phyloP scores from a whole-genome alignment of 306 rosid genomes.

The Castanea sativa region DNA sequence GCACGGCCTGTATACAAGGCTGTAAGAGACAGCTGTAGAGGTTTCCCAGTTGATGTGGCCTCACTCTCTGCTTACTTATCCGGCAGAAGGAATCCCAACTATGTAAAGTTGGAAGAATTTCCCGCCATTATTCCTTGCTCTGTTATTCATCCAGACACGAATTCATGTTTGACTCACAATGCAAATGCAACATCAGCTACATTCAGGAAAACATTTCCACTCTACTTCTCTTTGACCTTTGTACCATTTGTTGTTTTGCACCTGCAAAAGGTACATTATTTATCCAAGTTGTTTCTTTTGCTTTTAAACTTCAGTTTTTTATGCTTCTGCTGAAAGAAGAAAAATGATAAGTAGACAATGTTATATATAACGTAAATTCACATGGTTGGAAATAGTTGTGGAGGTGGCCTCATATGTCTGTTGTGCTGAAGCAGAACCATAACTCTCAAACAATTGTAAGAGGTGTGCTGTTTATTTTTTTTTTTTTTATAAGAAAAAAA shows the following conservation, averaged over 20 bases:
- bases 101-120: conserved; percentile 72
- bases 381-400: no score
- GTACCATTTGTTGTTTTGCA: conserved; percentile 92
- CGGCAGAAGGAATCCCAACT: conserved; percentile 41
- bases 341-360: no score
- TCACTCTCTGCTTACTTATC: conserved; percentile 71
- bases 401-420: no score
- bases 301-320: no score
- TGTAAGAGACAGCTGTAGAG: conserved; percentile 87
- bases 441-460: no score
- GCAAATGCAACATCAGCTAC: conserved; percentile 78
- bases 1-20: conserved; percentile 93
- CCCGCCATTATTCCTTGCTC: conserved; percentile 86
- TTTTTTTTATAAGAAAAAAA: no score
- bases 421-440: no score
- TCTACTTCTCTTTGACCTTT: conserved; percentile 93
- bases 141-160: conserved; percentile 75
- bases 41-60: conserved; percentile 64
- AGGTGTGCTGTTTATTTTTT: no score
- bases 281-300: conserved; percentile 3
- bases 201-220: conserved; percentile 89
- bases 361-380: no score
- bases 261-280: conserved; percentile 76
- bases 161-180: conserved; percentile 77
- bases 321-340: no score